Evolutionary conservation across 257 asterid genomes (phyloP).

Genomic region (Lycium ferocissimum): DNA sequence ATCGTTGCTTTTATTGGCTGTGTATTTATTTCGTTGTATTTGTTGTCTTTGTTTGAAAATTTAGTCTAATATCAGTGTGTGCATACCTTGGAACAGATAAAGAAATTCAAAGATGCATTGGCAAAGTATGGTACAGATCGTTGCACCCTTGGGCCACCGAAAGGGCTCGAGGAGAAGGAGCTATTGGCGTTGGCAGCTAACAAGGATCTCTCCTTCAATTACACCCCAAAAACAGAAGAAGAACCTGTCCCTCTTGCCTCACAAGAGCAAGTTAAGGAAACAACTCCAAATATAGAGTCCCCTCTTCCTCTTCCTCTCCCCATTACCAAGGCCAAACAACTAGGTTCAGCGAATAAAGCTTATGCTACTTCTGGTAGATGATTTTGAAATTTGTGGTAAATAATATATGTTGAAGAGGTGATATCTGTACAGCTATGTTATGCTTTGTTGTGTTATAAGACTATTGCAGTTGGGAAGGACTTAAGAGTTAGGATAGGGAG

Average conservation of each 20-base stretch:
- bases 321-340: neutral
- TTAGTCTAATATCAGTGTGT: neutral
- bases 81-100: slow-evolving; percentile 38
- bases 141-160: slow-evolving; percentile 42
- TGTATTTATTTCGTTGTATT: neutral
- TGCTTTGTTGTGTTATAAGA: slow-evolving; percentile 4
- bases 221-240: slow-evolving; percentile 38
- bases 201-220: slow-evolving; percentile 44
- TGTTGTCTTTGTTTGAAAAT: neutral
- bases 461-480: neutral
- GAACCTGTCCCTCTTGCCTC: slow-evolving; percentile 19
- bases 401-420: neutral
- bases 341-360: neutral
- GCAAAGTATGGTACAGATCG: slow-evolving; percentile 47
- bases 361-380: slow-evolving; percentile 27
- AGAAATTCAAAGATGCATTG: slow-evolving; percentile 51
- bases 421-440: neutral
- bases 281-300: neutral
- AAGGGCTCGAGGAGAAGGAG: slow-evolving; percentile 57
- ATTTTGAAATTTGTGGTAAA: neutral
- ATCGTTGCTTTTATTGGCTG: neutral
- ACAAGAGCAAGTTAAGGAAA: slow-evolving; percentile 25
- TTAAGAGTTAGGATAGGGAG: neutral
- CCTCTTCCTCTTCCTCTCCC: slow-evolving; percentile 30
- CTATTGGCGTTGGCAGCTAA: slow-evolving; percentile 46